phyloP scores from a whole-genome alignment of 345 rosid genomes.

The Lagerstroemia speciosa region DNA sequence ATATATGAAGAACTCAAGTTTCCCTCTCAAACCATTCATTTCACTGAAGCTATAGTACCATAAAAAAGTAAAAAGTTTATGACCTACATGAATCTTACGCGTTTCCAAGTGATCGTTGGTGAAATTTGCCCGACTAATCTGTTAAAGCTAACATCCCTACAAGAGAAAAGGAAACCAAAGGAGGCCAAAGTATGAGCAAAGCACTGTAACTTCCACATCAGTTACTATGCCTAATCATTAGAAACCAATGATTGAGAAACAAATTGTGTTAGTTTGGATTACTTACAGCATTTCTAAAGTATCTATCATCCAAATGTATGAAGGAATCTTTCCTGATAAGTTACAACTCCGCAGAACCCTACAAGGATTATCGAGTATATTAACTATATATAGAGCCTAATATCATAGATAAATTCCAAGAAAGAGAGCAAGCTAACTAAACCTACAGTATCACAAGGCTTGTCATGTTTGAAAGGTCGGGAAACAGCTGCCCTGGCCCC shows the following conservation, averaged over 20 bases:
- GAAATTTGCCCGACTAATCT: slow-evolving; percentile 35
- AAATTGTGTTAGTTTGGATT: background rate
- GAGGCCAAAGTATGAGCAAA: background rate
- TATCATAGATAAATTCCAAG: background rate
- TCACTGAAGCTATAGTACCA: background rate
- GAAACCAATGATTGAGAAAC: background rate
- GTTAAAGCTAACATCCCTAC: slow-evolving; percentile 54
- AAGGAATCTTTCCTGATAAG: slow-evolving; percentile 26
- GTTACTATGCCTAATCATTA: too few species aligned
- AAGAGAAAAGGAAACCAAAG: background rate
- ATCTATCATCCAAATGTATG: slow-evolving; percentile 15
- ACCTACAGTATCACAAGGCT: slow-evolving; percentile 29
- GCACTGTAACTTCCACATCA: background rate
- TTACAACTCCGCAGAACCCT: slow-evolving; percentile 40
- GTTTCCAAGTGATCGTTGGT: slow-evolving; percentile 12
- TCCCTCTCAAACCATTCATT: background rate
- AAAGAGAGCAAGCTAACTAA: background rate
- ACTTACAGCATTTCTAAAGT: slow-evolving; percentile 21
- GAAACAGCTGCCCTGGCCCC: slow-evolving; percentile 34
- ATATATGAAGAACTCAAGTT: background rate
- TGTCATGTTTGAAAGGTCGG: slow-evolving; percentile 19
- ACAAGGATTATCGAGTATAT: slow-evolving; percentile 2
- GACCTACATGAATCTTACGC: slow-evolving; percentile 30
- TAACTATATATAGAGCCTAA: background rate
- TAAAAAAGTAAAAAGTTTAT: background rate